Evolutionary conservation across 2,329 filamentous ascomycete species (phyloP).

Genomic region (Colletotrichum siamense): DNA sequence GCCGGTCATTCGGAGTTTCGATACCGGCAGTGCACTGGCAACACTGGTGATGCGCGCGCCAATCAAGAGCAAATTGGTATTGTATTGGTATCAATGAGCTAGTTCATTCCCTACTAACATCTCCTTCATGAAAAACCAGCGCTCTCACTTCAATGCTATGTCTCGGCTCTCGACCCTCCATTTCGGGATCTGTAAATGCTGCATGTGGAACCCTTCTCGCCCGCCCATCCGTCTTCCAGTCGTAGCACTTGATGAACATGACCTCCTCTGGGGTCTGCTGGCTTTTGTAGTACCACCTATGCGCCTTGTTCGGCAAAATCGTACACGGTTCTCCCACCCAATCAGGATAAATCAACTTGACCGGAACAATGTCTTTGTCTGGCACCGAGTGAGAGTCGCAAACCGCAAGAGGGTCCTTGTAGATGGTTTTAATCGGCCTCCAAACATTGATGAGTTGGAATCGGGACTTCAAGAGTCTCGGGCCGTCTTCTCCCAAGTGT

Average conservation of each 20-base stretch:
- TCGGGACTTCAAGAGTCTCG: not conserved
- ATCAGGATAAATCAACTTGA: slow-evolving; percentile 38
- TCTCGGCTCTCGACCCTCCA: not conserved
- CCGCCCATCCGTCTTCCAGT: slow-evolving; percentile 40
- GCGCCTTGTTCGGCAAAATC: slow-evolving; percentile 32
- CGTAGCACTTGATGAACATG: slow-evolving; percentile 67
- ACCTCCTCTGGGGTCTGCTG: slow-evolving; percentile 58
- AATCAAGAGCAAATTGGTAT: not conserved
- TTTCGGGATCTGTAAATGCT: not conserved
- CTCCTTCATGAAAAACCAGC: not conserved
- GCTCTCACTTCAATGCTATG: not conserved
- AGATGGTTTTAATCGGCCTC: slow-evolving; percentile 53
- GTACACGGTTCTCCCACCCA: slow-evolving; percentile 40
- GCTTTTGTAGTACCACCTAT: slow-evolving; percentile 59
- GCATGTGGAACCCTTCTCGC: not conserved
- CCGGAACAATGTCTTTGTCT: slow-evolving; percentile 42
- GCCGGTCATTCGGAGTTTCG: not conserved
- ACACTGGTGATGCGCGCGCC: not conserved
- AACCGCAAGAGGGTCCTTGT: slow-evolving; percentile 45
- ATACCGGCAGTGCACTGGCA: not conserved
- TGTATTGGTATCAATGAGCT: not conserved
- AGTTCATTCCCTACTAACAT: not conserved
- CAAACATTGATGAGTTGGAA: slow-evolving; percentile 36
- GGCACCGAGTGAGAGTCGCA: slow-evolving; percentile 39
- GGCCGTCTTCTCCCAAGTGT: slow-evolving; percentile 4